Base-by-base conservation (phyloP, 164 flowering plant genomes). In the Dillenia suffruticosa region DNA sequence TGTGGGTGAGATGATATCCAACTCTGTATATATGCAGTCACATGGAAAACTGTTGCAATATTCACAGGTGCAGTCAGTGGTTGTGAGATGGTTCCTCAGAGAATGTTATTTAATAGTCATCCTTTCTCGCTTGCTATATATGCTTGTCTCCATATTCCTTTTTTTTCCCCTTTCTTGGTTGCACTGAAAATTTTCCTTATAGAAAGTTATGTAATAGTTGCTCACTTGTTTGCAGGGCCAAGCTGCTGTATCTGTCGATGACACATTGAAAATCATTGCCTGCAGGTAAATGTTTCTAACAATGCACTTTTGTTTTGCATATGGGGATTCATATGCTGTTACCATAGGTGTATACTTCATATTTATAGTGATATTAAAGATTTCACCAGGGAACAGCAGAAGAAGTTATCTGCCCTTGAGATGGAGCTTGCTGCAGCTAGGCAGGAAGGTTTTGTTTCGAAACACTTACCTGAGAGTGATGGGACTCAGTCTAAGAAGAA, bases 181-280 rank as follows among this genome's bases (percentile, higher is more conserved):
- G n/a, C n/a, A n/a, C n/a, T 4, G 17, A 9, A 0, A 14, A 12
- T 40, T 45, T 26, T 56, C 13, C 6, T 2, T 9, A 9, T 12
- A 5, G 32, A 11, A 54, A 54, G 50, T 53, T 45, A 51, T 49
- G 16, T 49, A 32, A 71, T 8, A 1, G 22, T 55, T 58, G 55
- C 46, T 50, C 51, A 57, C 59, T 49, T 44, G 7, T 68, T 74
- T 77, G 51, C 80, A 92, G 98, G 97, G 89, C 32, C 72, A 78
- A 47, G 79, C 98, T 63, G 95, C 96, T 22, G 75, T 90, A 70
- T 90, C 98, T 14, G 96, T 92, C 59, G 96, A 84, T 66, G 97
- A 90, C 70, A 85, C 96, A 44, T 63, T 88, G 72, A 90, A 85
- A 71, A 77, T 92, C 61, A 83, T 88, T 69, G 76, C 82, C 26